phyloP scores from a whole-genome alignment of 345 rosid genomes.

The Lagerstroemia speciosa region DNA sequence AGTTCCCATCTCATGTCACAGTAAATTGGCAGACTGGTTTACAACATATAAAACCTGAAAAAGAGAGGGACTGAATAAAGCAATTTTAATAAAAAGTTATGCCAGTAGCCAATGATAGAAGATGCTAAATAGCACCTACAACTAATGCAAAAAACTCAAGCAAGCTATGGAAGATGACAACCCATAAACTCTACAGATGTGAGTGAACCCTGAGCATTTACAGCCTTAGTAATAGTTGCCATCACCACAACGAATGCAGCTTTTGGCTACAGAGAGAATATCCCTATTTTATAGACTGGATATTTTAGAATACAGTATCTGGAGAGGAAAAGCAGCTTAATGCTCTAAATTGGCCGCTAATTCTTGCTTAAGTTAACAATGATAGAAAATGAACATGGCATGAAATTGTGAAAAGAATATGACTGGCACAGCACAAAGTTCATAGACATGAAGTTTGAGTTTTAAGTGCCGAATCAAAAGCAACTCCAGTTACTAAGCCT shows the following conservation, averaged over 20 bases:
- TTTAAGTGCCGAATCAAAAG: background rate
- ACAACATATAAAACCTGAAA: background rate
- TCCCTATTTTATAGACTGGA: background rate
- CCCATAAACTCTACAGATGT: background rate
- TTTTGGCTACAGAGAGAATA: background rate
- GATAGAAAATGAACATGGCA: background rate
- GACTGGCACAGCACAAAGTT: background rate
- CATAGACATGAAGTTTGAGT: background rate
- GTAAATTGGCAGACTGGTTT: background rate
- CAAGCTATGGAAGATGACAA: background rate
- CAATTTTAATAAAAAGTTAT: background rate
- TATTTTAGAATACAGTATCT: background rate
- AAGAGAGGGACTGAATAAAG: background rate
- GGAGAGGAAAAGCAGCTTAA: background rate
- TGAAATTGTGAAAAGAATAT: background rate
- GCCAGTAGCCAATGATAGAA: background rate
- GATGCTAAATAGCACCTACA: background rate
- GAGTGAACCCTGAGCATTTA: background rate
- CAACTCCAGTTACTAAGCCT: background rate
- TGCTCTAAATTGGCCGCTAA: background rate
- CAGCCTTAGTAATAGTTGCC: background rate
- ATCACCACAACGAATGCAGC: background rate
- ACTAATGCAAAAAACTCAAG: background rate
- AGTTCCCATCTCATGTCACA: constrained; percentile 39
- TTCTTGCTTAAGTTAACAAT: background rate